Evolutionary conservation across 2,329 filamentous ascomycete species (phyloP).

Genomic region (Fusarium succisae): DNA sequence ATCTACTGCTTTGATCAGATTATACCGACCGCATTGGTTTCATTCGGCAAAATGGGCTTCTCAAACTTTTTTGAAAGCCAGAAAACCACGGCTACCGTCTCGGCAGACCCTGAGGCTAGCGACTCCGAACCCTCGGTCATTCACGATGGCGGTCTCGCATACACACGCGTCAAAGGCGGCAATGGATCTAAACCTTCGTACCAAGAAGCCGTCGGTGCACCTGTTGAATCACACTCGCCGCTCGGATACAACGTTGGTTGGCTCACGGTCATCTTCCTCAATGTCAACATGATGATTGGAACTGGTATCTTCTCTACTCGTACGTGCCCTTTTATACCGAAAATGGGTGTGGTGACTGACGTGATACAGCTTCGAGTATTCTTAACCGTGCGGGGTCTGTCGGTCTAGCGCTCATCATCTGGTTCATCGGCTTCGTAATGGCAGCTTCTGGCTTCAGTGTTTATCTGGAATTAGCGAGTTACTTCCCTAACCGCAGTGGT

Average conservation of each 20-base stretch:
- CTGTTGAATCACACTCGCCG: conserved; percentile 66
- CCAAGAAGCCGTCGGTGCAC: conserved; percentile 70
- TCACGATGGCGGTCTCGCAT: conserved; percentile 33
- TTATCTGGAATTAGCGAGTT: conserved; percentile 71
- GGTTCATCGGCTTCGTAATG: conserved; percentile 70
- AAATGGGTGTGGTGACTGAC: no score
- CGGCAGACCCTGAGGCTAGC: conserved; percentile 14
- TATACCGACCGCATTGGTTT: neutral
- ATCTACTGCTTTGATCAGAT: no score
- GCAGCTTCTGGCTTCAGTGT: conserved; percentile 64
- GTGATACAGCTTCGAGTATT: conserved; percentile 56
- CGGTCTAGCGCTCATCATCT: conserved; percentile 70
- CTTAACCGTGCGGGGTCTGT: conserved; percentile 68
- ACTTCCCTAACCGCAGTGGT: conserved; percentile 73
- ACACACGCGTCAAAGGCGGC: conserved; percentile 47
- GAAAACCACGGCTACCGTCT: conserved; percentile 1
- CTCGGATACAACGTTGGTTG: conserved; percentile 67
- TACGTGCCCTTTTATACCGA: no score
- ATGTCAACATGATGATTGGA: conserved; percentile 70
- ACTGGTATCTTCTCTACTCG: conserved; percentile 73
- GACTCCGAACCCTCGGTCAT: conserved; percentile 26
- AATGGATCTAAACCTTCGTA: conserved; percentile 63
- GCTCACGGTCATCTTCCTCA: conserved; percentile 67
- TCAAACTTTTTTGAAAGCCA: conserved; percentile 12
- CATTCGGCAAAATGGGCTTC: conserved; percentile 10